phyloP scores from a whole-genome alignment of 2,329 filamentous ascomycete species.

The Aciculosporium take region DNA sequence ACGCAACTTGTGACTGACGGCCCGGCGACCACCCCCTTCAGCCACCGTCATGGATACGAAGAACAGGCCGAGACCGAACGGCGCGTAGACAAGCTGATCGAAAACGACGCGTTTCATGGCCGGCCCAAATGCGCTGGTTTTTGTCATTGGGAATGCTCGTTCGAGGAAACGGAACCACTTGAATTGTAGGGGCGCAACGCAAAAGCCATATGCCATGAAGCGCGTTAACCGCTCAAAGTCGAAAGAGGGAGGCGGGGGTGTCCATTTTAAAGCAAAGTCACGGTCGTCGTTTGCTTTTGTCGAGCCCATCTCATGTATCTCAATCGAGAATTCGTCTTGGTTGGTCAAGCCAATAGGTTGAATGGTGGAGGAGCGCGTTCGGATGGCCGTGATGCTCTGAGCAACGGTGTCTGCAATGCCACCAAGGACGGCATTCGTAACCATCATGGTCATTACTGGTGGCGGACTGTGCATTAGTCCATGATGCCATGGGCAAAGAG shows the following conservation, averaged over 20 bases:
- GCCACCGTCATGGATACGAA: slow-evolving; percentile 95
- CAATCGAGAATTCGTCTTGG: slow-evolving; percentile 65
- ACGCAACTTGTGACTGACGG: slow-evolving; percentile 69
- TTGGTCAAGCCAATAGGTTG: slow-evolving; percentile 46
- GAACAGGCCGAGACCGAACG: slow-evolving; percentile 73
- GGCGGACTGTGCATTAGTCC: neutral
- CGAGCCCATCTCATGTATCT: slow-evolving; percentile 75
- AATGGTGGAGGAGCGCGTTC: slow-evolving; percentile 44
- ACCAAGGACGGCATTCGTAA: slow-evolving; percentile 90
- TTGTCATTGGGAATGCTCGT: slow-evolving; percentile 69
- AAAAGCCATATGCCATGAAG: slow-evolving; percentile 95
- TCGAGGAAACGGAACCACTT: slow-evolving; percentile 88
- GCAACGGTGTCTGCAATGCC: slow-evolving; percentile 94
- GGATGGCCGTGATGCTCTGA: slow-evolving; percentile 77
- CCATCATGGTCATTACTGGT: slow-evolving; percentile 91
- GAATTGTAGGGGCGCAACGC: slow-evolving; percentile 90
- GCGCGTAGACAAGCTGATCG: slow-evolving; percentile 88
- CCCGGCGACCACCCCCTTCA: slow-evolving; percentile 75
- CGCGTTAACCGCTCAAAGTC: slow-evolving; percentile 89
- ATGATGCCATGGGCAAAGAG: neutral
- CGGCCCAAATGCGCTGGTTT: slow-evolving; percentile 56
- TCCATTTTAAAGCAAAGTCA: slow-evolving; percentile 52
- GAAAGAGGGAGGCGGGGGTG: slow-evolving; percentile 61
- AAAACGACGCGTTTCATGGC: slow-evolving; percentile 82
- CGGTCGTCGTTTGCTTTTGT: slow-evolving; percentile 54